A percentile compares a stretch with the other conserved stretches of the same genome.
Evolutionary conservation across 2,329 filamentous ascomycete species (phyloP).

Genomic region (Lecanoromycetidae sp.): DNA sequence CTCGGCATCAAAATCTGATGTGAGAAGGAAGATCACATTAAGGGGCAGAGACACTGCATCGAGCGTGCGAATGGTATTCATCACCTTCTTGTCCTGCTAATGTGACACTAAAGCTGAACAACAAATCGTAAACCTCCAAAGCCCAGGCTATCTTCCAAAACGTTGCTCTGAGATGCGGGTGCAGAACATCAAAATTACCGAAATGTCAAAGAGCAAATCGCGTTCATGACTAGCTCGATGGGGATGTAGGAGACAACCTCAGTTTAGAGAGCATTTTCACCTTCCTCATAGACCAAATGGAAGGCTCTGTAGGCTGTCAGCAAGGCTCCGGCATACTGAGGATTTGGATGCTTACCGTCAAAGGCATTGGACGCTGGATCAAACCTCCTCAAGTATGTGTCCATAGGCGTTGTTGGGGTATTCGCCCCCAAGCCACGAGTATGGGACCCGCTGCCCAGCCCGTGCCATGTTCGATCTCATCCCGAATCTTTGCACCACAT

Average conservation of each 20-base stretch:
- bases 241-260: background rate
- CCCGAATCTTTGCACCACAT: conserved; percentile 28
- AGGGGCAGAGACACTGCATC: background rate
- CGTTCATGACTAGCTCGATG: background rate
- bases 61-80: no score
- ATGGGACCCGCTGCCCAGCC: conserved; percentile 23
- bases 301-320: background rate
- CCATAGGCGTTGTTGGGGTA: conserved; percentile 7
- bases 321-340: background rate
- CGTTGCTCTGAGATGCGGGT: background rate
- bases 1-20: no score
- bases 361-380: no score
- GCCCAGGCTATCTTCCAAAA: background rate
- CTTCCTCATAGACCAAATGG: background rate
- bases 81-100: background rate
- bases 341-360: background rate
- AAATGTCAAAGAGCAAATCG: background rate
- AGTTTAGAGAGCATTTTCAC: background rate
- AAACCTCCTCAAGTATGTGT: conserved; percentile 2
- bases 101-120: background rate
- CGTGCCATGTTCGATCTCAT: conserved; percentile 23
- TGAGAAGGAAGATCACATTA: background rate
- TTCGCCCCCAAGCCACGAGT: conserved; percentile 28
- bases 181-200: background rate
- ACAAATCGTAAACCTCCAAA: background rate